A percentile compares a stretch with the other conserved stretches of the same genome.
phyloP scores from a whole-genome alignment of 441 rosid genomes.

The Eutrema salsugineum region DNA sequence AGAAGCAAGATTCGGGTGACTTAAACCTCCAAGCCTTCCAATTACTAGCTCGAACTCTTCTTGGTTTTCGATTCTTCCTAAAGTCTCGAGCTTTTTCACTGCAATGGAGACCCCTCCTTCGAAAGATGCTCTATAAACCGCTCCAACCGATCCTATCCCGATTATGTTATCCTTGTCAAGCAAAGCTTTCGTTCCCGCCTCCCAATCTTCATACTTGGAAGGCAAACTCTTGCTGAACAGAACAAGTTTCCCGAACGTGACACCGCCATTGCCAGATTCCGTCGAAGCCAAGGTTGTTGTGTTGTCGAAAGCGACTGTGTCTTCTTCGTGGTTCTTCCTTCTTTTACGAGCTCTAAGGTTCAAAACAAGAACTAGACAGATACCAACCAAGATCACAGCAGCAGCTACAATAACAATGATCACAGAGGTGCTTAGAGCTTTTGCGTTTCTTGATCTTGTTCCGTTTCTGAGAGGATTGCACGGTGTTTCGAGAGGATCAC shows the following conservation, averaged over 20 bases:
- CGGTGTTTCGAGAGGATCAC: constrained; percentile 51
- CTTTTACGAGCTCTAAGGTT: constrained; percentile 61
- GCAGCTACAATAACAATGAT: constrained; percentile 81
- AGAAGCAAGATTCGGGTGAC: constrained; percentile 48
- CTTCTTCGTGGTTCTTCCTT: constrained; percentile 37
- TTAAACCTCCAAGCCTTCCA: constrained; percentile 49
- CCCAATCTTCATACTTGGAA: constrained; percentile 93
- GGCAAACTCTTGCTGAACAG: constrained; percentile 89
- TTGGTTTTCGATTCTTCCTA: constrained; percentile 63
- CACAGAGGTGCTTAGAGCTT: constrained; percentile 62
- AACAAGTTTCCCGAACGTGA: constrained; percentile 83
- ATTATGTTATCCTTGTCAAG: constrained; percentile 66
- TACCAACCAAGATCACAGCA: constrained; percentile 72
- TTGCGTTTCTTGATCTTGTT: constrained; percentile 37
- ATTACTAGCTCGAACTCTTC: constrained; percentile 67
- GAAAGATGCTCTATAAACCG: constrained; percentile 51
- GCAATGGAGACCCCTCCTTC: constrained; percentile 59
- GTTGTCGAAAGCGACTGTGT: constrained; percentile 49
- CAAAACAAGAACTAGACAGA: constrained; percentile 69
- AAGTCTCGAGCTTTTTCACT: constrained; percentile 62
- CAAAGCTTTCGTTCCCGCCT: constrained; percentile 58
- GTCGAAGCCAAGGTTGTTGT: constrained; percentile 51
- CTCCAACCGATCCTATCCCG: constrained; percentile 64
- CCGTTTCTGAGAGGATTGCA: constrained; percentile 37
- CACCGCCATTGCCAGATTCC: constrained; percentile 41